These are phyloP conservation scores for Fusarium robinianum DNA, from an alignment of 2,329 filamentous ascomycete genomes.

Conservation along the genomic window DNA sequence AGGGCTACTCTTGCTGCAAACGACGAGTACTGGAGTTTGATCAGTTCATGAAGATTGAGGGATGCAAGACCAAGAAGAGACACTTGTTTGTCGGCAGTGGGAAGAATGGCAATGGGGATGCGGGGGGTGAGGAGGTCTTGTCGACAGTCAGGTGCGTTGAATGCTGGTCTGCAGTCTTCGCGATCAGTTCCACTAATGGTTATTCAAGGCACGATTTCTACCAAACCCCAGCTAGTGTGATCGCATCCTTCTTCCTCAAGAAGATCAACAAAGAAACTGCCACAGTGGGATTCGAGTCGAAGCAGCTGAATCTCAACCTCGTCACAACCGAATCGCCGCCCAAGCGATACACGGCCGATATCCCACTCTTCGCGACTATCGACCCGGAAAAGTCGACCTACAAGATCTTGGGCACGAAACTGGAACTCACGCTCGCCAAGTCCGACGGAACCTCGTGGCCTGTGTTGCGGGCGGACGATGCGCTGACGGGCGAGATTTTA, in stretches of 20 bases:
- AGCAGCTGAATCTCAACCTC: slow-evolving; percentile 75
- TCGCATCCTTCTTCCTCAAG: slow-evolving; percentile 92
- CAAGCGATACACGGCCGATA: slow-evolving; percentile 76
- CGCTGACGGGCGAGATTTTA: slow-evolving; percentile 73
- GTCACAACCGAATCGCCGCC: slow-evolving; percentile 76
- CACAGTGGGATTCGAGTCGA: slow-evolving; percentile 68
- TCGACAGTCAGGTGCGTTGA: slow-evolving; percentile 71
- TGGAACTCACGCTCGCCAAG: slow-evolving; percentile 76
- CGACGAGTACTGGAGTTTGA: slow-evolving; percentile 93
- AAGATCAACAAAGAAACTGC: slow-evolving; percentile 88
- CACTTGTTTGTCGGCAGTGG: slow-evolving; percentile 86
- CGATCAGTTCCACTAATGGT: slow-evolving; percentile 10
- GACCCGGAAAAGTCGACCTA: slow-evolving; percentile 74
- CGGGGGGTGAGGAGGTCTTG: slow-evolving; percentile 71
- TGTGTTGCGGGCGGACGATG: slow-evolving; percentile 78
- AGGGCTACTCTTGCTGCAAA: slow-evolving; percentile 98
- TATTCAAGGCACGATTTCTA: slow-evolving; percentile 78
- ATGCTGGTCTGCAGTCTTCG: neutral
- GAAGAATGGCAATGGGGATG: slow-evolving; percentile 59
- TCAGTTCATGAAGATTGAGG: slow-evolving; percentile 94
- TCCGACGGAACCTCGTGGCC: slow-evolving; percentile 82
- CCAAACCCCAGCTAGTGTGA: slow-evolving; percentile 83
- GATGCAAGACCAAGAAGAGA: slow-evolving; percentile 78
- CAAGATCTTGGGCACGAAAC: slow-evolving; percentile 85
- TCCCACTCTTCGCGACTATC: slow-evolving; percentile 78